Conservation (phyloP, 805 yeast genomes). For the Teunomyces atbi region DNA sequence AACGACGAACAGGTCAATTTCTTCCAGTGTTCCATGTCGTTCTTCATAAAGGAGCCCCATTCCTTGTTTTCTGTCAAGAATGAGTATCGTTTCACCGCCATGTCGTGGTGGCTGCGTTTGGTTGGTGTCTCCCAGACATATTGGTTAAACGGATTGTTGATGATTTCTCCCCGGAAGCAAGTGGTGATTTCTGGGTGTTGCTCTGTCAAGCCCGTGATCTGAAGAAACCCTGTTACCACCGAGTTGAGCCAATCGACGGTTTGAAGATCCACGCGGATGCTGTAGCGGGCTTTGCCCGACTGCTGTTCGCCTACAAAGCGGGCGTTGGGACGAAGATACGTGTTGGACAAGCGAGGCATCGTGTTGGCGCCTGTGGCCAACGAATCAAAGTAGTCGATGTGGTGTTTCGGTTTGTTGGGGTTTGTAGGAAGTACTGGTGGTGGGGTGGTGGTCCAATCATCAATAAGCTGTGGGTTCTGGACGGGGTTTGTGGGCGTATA, state of each 20-base stretch:
- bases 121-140: conserved; percentile 19
- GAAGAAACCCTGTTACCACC: conserved; percentile 55
- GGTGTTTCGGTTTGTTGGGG: not conserved
- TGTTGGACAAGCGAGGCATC: conserved; percentile 33
- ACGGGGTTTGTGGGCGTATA: not conserved
- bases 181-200: conserved; percentile 65
- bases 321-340: conserved; percentile 59
- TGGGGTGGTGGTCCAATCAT: not conserved
- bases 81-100: conserved; percentile 34
- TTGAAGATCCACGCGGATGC: conserved; percentile 66
- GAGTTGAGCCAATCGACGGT: conserved; percentile 58
- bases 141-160: conserved; percentile 46
- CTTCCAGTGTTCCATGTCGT: conserved; percentile 52
- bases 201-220: conserved; percentile 63
- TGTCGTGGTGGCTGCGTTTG: conserved; percentile 9
- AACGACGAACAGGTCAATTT: conserved; percentile 50
- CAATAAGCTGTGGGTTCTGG: not conserved
- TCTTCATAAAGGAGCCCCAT: conserved; percentile 50
- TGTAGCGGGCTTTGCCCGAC: conserved; percentile 62
- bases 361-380: not conserved
- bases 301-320: conserved; percentile 67
- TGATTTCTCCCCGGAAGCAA: conserved; percentile 69
- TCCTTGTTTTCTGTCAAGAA: conserved; percentile 56
- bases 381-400: not conserved
- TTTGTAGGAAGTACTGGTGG: not conserved